Percentiles rank a stretch among this genome's conserved stretches.
phyloP scores from a whole-genome alignment of 1,139 yeast genomes.

The Lodderomyces orthopsilosis region DNA sequence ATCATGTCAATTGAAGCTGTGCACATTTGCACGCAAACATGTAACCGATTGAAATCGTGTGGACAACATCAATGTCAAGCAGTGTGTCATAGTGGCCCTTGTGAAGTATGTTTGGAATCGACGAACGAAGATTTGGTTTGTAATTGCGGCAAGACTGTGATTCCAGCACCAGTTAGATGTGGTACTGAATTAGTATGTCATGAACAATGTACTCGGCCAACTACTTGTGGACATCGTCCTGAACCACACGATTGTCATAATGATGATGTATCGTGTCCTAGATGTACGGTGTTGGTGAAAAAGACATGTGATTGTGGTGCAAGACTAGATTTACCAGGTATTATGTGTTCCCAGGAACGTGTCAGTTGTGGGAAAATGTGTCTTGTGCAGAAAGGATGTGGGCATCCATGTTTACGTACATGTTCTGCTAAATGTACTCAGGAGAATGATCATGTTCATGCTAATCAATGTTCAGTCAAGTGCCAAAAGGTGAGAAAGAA shows the following conservation, averaged over 20 bases:
- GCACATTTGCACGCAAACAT: conserved; percentile 73
- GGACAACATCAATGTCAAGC: conserved; percentile 72
- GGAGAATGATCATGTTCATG: conserved; percentile 30
- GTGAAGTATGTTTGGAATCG: conserved; percentile 83
- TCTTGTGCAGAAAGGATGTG: conserved; percentile 54
- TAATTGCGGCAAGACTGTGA: conserved; percentile 77
- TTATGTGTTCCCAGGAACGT: conserved; percentile 65
- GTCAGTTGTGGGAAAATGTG: conserved; percentile 77
- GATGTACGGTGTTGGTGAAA: conserved; percentile 66
- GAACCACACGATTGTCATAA: conserved; percentile 78
- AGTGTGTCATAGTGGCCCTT: conserved; percentile 80
- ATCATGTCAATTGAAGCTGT: conserved; percentile 66
- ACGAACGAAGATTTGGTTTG: conserved; percentile 79
- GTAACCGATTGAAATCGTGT: conserved; percentile 67
- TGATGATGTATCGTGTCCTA: conserved; percentile 63
- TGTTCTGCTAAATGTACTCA: conserved; percentile 47
- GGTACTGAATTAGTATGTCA: conserved; percentile 74
- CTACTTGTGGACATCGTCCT: conserved; percentile 72
- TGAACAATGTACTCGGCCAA: conserved; percentile 61
- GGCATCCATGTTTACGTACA: conserved; percentile 66
- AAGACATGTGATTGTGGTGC: conserved; percentile 74
- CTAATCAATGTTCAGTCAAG: conserved; percentile 47
- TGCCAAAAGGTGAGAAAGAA: conserved; percentile 51
- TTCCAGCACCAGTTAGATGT: conserved; percentile 87
- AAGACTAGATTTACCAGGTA: conserved; percentile 51